Evolutionary conservation across 495 filamentous ascomycete species (phyloP).

Genomic region (Astrothelium macrocarpum): DNA sequence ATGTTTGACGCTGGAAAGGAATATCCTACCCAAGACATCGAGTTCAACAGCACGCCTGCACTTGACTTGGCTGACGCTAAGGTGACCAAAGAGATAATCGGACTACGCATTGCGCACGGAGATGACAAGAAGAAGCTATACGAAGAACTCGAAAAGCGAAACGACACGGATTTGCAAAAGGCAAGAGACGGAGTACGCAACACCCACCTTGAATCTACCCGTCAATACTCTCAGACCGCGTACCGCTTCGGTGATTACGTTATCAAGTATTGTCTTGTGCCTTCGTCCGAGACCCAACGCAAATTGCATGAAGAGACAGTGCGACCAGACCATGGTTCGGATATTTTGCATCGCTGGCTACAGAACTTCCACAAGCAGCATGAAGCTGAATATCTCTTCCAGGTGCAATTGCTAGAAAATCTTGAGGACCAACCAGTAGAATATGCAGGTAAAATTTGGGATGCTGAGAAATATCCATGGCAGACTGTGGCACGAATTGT

Average conservation of each 20-base stretch:
- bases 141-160: constrained; percentile 33
- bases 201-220: constrained; percentile 35
- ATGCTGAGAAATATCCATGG: constrained; percentile 41
- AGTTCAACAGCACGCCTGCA: constrained; percentile 41
- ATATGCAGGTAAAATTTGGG: constrained; percentile 41
- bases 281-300: constrained; percentile 33
- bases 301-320: constrained; percentile 35
- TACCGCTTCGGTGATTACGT: constrained; percentile 43
- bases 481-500: constrained; percentile 38
- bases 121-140: constrained; percentile 31
- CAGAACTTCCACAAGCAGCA: constrained; percentile 35
- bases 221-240: constrained; percentile 41
- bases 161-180: constrained; percentile 37
- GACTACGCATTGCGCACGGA: constrained; percentile 37
- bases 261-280: constrained; percentile 40
- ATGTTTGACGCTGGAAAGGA: constrained; percentile 35
- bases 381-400: constrained; percentile 40
- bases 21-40: constrained; percentile 37
- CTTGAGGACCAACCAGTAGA: constrained; percentile 42
- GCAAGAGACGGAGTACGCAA: constrained; percentile 32
- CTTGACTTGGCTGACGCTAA: constrained; percentile 40
- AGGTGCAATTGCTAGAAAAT: constrained; percentile 39
- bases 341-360: constrained; percentile 37
- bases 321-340: constrained; percentile 31
- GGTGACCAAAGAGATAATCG: constrained; percentile 39